phyloP scores from a whole-genome alignment of 371 early-diverging fungal species.

The Cokeromyces recurvatus region DNA sequence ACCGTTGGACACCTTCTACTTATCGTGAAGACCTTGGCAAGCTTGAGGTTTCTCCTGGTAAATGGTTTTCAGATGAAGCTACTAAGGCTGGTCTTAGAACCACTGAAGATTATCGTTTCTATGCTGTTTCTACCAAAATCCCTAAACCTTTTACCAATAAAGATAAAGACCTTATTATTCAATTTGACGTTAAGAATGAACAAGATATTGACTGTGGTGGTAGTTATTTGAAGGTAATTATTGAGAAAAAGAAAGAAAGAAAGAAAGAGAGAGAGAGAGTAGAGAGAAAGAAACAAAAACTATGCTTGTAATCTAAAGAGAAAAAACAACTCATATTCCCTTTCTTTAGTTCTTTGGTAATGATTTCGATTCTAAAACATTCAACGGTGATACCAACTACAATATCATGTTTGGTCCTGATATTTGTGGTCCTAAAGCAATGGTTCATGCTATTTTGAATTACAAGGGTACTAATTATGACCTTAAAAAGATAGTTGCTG shows the following conservation, averaged over 20 bases:
- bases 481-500: conserved; percentile 57
- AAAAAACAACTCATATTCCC: too few relatives aligned
- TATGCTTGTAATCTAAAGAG: neutral
- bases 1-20: conserved; percentile 74
- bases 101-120: conserved; percentile 81
- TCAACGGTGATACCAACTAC: conserved; percentile 89
- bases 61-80: conserved; percentile 75
- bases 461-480: conserved; percentile 91
- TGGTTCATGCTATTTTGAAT: conserved; percentile 93
- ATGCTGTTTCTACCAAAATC: conserved; percentile 70
- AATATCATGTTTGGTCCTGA: conserved; percentile 97
- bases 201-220: conserved; percentile 95
- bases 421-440: conserved; percentile 88
- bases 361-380: conserved; percentile 64
- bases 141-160: conserved; percentile 71
- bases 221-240: conserved; percentile 87
- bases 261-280: neutral
- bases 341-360: conserved; percentile 45
- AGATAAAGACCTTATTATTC: conserved; percentile 81
- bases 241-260: neutral
- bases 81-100: conserved; percentile 74
- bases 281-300: too few relatives aligned
- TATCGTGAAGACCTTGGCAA: conserved; percentile 72
- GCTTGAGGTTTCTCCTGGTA: conserved; percentile 70
- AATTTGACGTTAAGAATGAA: conserved; percentile 96